Conservation (phyloP, 805 yeast species). For the Suhomyces prunicola region DNA sequence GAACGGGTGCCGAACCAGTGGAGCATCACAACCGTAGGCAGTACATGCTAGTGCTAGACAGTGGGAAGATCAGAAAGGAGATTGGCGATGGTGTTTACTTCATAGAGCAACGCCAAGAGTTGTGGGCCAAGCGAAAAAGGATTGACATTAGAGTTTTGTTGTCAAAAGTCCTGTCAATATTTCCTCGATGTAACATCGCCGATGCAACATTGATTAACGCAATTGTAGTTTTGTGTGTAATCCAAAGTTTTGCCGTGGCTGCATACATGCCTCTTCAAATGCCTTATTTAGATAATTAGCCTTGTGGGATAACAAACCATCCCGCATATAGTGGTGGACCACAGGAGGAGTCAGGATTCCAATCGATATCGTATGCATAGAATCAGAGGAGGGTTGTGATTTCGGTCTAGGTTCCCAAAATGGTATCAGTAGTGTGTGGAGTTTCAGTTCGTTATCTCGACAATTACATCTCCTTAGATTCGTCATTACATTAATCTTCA, state of each 20-base stretch:
- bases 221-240: not conserved
- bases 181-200: not conserved
- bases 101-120: not conserved
- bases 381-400: not conserved
- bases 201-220: not conserved
- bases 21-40: not conserved
- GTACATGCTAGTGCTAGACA: not conserved
- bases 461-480: not conserved
- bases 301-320: not conserved
- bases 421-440: not conserved
- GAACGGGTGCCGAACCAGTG: not conserved
- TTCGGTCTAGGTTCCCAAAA: not conserved
- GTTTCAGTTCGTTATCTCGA: not conserved
- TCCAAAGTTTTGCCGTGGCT: not conserved
- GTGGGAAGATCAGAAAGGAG: not conserved
- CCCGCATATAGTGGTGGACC: not conserved
- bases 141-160: not conserved
- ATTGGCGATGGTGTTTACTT: not conserved
- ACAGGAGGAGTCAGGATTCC: not conserved
- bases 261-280: not conserved
- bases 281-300: not conserved
- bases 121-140: not conserved
- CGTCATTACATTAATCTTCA: not conserved
- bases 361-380: not conserved
- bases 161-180: not conserved